Conservation (phyloP, 306 rosid genomes). For the Hylodesmum podocarpum region DNA sequence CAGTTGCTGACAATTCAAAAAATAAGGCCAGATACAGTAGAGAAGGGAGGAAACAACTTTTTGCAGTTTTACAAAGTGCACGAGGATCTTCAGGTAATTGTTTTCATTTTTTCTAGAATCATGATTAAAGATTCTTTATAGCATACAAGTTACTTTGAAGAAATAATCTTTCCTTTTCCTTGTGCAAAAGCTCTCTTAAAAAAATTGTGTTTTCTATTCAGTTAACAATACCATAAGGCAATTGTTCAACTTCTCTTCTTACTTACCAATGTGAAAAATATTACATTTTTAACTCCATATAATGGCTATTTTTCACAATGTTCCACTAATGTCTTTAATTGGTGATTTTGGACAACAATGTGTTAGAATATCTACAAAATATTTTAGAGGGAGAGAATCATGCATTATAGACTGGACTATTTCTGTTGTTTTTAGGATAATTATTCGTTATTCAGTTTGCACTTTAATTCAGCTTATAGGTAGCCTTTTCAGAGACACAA, state of each 20-base stretch:
- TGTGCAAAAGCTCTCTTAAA: not conserved
- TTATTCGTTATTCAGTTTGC: too few species aligned
- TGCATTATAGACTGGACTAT: not conserved
- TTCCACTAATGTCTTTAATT: not conserved
- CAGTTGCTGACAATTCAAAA: slow-evolving; percentile 71
- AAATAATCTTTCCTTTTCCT: not conserved
- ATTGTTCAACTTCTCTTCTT: not conserved
- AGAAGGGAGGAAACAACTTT: slow-evolving; percentile 94
- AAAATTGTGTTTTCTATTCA: too few species aligned
- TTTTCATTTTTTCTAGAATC: not conserved
- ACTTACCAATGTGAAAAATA: not conserved
- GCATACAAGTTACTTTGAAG: not conserved
- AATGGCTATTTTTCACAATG: not conserved
- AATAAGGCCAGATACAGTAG: slow-evolving; percentile 78
- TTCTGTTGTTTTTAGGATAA: not conserved
- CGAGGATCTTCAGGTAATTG: slow-evolving; percentile 92
- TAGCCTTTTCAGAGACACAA: too few species aligned
- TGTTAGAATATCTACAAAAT: not conserved
- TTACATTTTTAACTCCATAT: not conserved
- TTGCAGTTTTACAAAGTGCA: slow-evolving; percentile 95
- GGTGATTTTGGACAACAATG: not conserved
- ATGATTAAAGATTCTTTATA: not conserved
- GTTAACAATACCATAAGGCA: not conserved
- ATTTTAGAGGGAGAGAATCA: slow-evolving; percentile 8
- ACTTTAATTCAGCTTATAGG: too few species aligned